These are phyloP conservation scores for Colletotrichum kahawae DNA, from an alignment of 2,329 filamentous ascomycete species.

Conservation along the genomic window DNA sequence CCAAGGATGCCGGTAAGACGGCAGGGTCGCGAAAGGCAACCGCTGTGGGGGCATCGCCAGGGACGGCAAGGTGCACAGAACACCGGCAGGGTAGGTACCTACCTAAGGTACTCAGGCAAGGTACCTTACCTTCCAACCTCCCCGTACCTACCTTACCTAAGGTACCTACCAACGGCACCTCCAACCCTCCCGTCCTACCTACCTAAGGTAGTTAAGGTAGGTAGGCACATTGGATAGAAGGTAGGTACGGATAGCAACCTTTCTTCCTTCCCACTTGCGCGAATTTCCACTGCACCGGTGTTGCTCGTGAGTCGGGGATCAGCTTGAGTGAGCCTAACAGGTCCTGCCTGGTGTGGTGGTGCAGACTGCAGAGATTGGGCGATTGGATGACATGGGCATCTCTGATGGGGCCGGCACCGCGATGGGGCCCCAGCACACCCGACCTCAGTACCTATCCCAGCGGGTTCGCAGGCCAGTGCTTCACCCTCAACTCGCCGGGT, in stretches of 20 bases:
- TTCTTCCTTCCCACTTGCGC: background rate
- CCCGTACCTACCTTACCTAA: background rate
- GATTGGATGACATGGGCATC: constrained; percentile 8
- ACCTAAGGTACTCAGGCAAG: background rate
- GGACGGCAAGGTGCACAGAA: background rate
- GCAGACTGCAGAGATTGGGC: background rate
- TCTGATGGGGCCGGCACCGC: background rate
- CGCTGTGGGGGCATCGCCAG: background rate
- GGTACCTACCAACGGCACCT: background rate
- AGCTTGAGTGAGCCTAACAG: background rate
- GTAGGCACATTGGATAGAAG: background rate
- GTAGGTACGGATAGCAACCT: background rate
- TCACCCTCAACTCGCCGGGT: background rate
- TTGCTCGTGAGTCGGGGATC: background rate
- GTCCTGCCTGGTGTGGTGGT: background rate
- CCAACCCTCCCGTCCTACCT: background rate
- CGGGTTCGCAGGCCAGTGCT: constrained; percentile 2
- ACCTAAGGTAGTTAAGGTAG: background rate
- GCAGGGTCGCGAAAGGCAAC: constrained; percentile 13
- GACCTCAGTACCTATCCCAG: background rate
- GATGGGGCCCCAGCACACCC: background rate
- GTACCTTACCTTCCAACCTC: background rate
- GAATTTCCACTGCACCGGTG: background rate
- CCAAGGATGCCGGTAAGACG: constrained; percentile 21
- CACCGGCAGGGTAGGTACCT: background rate